Conservation (phyloP, 768 basidiomycete species). For the Tricholoma bakamatsutake region DNA sequence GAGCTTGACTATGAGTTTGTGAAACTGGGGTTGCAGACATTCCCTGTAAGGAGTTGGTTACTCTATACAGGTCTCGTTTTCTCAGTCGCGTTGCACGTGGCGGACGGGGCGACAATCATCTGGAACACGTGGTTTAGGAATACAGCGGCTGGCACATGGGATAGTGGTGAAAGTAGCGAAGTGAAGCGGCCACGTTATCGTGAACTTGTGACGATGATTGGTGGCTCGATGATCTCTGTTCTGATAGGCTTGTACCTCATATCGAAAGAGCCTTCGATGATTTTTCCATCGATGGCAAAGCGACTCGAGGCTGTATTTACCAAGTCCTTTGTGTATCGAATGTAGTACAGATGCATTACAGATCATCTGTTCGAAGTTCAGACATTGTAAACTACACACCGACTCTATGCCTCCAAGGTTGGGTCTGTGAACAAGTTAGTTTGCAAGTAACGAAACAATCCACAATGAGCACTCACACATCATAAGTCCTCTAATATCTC, state of each 20-base stretch:
- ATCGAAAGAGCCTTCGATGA: conserved; percentile 52
- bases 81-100: conserved; percentile 51
- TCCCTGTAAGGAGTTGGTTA: conserved; percentile 57
- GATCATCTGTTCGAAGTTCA: background rate
- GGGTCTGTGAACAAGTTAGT: background rate
- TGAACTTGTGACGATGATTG: conserved; percentile 24
- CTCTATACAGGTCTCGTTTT: conserved; percentile 59
- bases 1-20: conserved; percentile 85
- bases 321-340: conserved; percentile 40
- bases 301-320: conserved; percentile 49
- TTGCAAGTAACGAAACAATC: background rate
- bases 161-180: conserved; percentile 11
- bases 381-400: background rate
- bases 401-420: background rate
- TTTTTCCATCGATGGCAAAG: conserved; percentile 42
- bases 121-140: conserved; percentile 42
- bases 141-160: conserved; percentile 10
- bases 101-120: conserved; percentile 53
- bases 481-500: conserved; percentile 62
- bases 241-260: conserved; percentile 50
- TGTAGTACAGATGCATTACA: conserved; percentile 9
- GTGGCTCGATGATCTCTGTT: conserved; percentile 41
- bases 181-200: conserved; percentile 14
- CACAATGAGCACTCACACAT: conserved; percentile 49
- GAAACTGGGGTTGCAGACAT: conserved; percentile 58